These are phyloP conservation scores for Phoenix dactylifera DNA, from an alignment of 176 grass and related monocot genomes.

Conservation along the genomic window DNA sequence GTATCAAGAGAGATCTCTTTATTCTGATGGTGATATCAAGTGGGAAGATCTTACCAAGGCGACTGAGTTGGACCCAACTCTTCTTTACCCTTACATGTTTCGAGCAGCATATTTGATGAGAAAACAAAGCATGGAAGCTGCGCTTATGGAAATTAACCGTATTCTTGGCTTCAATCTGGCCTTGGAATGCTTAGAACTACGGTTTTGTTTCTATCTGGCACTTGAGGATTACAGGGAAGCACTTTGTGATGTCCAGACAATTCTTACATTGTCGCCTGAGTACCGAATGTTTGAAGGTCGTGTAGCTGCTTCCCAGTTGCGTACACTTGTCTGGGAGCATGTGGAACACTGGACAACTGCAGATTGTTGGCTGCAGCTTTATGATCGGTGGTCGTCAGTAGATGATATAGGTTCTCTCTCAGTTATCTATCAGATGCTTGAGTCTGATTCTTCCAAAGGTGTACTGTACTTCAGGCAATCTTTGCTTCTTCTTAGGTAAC, in stretches of 20 bases:
- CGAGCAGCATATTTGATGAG: slow-evolving; percentile 76
- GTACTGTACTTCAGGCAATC: slow-evolving; percentile 97
- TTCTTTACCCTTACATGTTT: slow-evolving; percentile 91
- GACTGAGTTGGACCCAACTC: slow-evolving; percentile 80
- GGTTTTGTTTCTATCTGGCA: slow-evolving; percentile 86
- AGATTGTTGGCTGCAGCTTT: slow-evolving; percentile 97
- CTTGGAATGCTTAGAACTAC: slow-evolving; percentile 81
- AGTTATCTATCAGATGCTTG: slow-evolving; percentile 99
- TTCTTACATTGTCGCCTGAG: slow-evolving; percentile 75
- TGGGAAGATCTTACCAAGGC: slow-evolving; percentile 86
- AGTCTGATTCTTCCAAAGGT: slow-evolving; percentile 84
- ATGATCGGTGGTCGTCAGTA: slow-evolving; percentile 93
- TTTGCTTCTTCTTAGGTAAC: slow-evolving; percentile 96
- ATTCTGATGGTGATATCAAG: slow-evolving; percentile 73
- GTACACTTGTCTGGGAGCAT: slow-evolving; percentile 79
- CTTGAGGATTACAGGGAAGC: slow-evolving; percentile 85
- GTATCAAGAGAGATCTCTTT: slow-evolving; percentile 90
- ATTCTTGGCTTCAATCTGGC: slow-evolving; percentile 80
- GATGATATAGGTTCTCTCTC: slow-evolving; percentile 98
- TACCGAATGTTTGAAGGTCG: slow-evolving; percentile 91
- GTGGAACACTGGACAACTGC: slow-evolving; percentile 89
- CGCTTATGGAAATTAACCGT: slow-evolving; percentile 82
- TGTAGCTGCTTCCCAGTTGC: slow-evolving; percentile 65
- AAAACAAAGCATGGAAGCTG: slow-evolving; percentile 84
- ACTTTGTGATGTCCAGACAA: slow-evolving; percentile 82